Evolutionary conservation across 2,329 filamentous ascomycete genomes (phyloP).

Genomic region (Niveomyces coronatus): DNA sequence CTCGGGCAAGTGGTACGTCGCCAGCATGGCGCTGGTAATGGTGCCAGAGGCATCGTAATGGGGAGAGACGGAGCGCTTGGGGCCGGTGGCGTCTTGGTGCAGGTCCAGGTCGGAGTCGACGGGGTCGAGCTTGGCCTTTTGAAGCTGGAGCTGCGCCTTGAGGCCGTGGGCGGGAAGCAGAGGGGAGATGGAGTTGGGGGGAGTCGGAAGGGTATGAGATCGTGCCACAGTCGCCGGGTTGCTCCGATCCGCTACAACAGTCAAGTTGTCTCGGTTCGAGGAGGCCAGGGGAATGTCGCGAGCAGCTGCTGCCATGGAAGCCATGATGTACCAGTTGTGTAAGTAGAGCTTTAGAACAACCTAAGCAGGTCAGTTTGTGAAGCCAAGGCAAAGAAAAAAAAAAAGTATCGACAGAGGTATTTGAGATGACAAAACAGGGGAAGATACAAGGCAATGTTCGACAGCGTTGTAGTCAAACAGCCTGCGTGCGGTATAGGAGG

Average conservation of each 20-base stretch:
- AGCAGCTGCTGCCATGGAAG: conserved; percentile 55
- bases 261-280: conserved; percentile 57
- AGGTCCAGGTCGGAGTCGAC: conserved; percentile 85
- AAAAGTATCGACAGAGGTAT: conserved; percentile 18
- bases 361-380: conserved; percentile 15
- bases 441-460: conserved; percentile 15
- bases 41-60: conserved; percentile 62
- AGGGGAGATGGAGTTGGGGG: conserved; percentile 91
- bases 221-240: conserved; percentile 50
- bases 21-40: conserved; percentile 77
- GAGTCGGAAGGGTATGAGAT: conserved; percentile 66
- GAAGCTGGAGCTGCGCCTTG: conserved; percentile 55
- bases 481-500: not conserved
- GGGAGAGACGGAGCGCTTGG: conserved; percentile 32
- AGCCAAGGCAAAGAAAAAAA: not conserved
- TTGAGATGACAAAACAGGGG: conserved; percentile 14
- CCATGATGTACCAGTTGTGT: conserved; percentile 40
- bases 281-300: conserved; percentile 56
- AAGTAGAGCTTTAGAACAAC: conserved; percentile 33
- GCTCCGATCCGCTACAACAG: conserved; percentile 60
- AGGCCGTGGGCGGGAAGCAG: conserved; percentile 72
- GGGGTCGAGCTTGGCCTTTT: conserved; percentile 47
- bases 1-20: conserved; percentile 80
- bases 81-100: conserved; percentile 43
- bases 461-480: not conserved